Evolutionary conservation across 1,139 yeast genomes (phyloP).

Genomic region (Yamadazyma friedrichii): DNA sequence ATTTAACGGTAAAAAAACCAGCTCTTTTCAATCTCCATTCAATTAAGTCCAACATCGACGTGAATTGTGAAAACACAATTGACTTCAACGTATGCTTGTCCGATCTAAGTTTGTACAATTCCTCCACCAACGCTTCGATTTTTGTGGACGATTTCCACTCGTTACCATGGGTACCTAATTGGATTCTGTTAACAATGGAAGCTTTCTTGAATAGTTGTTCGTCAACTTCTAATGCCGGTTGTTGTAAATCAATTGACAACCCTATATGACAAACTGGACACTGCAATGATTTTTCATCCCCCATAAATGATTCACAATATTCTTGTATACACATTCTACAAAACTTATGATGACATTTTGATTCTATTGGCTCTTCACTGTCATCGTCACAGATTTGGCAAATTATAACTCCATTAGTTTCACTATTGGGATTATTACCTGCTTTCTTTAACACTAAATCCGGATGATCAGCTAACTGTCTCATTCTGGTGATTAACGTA

Average conservation of each 20-base stretch:
- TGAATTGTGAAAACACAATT: conserved; percentile 94
- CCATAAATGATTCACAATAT: conserved; percentile 79
- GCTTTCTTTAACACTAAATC: conserved; percentile 83
- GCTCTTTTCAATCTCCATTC: conserved; percentile 95
- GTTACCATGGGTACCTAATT: conserved; percentile 67
- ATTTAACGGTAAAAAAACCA: conserved; percentile 88
- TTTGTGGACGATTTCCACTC: conserved; percentile 93
- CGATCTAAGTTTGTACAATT: conserved; percentile 79
- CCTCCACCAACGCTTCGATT: conserved; percentile 94
- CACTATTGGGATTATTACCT: conserved; percentile 31
- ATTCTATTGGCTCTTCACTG: conserved; percentile 95
- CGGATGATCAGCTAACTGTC: conserved; percentile 97
- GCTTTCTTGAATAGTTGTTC: conserved; percentile 65
- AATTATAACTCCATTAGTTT: conserved; percentile 62
- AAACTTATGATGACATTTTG: conserved; percentile 89
- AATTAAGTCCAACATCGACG: conserved; percentile 91
- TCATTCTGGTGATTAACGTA: conserved; percentile 92
- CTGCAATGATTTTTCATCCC: conserved; percentile 56
- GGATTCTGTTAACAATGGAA: conserved; percentile 85
- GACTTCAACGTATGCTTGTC: conserved; percentile 88
- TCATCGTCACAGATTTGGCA: conserved; percentile 96
- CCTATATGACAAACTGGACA: conserved; percentile 98
- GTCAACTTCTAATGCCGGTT: conserved; percentile 81
- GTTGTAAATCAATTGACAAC: conserved; percentile 82
- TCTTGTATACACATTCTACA: conserved; percentile 91